Percentiles rank a stretch among this genome's conserved stretches.
Conservation (phyloP, 768 basidiomycete species). For the Leccinum uliginosum region DNA sequence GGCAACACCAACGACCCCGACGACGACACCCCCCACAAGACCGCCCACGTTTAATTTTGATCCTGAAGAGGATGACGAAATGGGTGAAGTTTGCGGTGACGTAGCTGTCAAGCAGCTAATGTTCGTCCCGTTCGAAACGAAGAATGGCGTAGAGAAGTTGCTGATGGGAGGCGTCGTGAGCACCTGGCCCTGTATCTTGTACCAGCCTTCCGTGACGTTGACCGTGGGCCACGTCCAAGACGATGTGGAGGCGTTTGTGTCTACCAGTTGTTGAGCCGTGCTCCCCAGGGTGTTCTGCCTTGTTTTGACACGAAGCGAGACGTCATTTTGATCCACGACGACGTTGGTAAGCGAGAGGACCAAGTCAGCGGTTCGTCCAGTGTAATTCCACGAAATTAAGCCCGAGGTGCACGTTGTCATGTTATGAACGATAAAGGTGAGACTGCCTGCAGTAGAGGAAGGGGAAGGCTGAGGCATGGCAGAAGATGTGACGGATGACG, state of each 20-base stretch:
- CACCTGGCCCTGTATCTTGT: conserved; percentile 30
- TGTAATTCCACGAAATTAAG: conserved; percentile 38
- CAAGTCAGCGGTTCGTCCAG: conserved; percentile 28
- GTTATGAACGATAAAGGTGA: conserved; percentile 25
- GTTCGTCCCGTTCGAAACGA: conserved; percentile 34
- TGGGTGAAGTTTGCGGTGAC: conserved; percentile 11
- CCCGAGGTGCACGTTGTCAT: conserved; percentile 34
- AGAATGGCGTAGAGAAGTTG: conserved; percentile 30
- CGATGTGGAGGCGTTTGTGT: conserved; percentile 18
- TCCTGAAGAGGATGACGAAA: conserved; percentile 17
- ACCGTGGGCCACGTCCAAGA: conserved; percentile 44
- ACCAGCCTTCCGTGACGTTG: conserved; percentile 47
- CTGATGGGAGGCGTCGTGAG: neutral
- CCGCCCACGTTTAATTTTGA: conserved; percentile 35
- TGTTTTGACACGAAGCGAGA: conserved; percentile 3
- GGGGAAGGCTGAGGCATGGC: conserved; percentile 13
- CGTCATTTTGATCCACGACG: conserved; percentile 28
- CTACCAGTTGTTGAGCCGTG: conserved; percentile 25
- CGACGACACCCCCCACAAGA: conserved; percentile 52
- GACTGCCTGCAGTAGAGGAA: conserved; percentile 5
- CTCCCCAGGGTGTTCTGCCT: neutral
- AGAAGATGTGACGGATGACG: conserved; percentile 10
- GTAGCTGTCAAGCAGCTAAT: conserved; percentile 29
- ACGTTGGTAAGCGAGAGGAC: conserved; percentile 39
- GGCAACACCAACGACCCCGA: conserved; percentile 36